Evolutionary conservation across 345 rosid genomes (phyloP).

Genomic region (Kernera saxatilis): DNA sequence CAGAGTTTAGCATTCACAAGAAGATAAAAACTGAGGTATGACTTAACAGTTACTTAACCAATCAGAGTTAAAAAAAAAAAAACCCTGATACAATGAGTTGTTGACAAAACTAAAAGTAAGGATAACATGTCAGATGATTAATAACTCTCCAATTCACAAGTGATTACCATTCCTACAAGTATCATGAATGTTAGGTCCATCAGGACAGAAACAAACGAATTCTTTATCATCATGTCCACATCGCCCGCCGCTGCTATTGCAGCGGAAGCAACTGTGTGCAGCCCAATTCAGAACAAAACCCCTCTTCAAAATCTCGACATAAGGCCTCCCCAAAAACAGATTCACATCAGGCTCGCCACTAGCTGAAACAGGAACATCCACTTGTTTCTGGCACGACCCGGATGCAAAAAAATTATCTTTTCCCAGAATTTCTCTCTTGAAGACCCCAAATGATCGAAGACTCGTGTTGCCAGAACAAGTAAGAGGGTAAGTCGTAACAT

Average conservation of each 20-base stretch:
- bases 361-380: conserved; percentile 27
- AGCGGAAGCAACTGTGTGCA: conserved; percentile 38
- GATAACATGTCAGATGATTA: background rate
- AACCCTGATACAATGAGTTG: background rate
- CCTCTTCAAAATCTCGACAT: conserved; percentile 35
- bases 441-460: conserved; percentile 34
- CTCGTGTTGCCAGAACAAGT: conserved; percentile 32
- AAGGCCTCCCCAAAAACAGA: conserved; percentile 3
- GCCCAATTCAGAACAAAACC: conserved; percentile 58
- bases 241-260: conserved; percentile 44
- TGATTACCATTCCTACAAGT: conserved; percentile 46
- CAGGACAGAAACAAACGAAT: conserved; percentile 46
- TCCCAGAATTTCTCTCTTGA: conserved; percentile 9
- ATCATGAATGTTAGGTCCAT: conserved; percentile 28
- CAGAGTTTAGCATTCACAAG: background rate
- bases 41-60: background rate
- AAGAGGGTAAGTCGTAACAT: background rate
- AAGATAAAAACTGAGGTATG: background rate
- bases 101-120: background rate
- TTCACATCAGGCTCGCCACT: background rate
- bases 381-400: conserved; percentile 29
- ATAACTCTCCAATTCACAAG: background rate
- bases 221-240: conserved; percentile 37
- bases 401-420: background rate
- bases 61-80: background rate